Base-by-base conservation (phyloP, 371 early-diverging fungal genomes). In the Mucor lusitanicus region DNA sequence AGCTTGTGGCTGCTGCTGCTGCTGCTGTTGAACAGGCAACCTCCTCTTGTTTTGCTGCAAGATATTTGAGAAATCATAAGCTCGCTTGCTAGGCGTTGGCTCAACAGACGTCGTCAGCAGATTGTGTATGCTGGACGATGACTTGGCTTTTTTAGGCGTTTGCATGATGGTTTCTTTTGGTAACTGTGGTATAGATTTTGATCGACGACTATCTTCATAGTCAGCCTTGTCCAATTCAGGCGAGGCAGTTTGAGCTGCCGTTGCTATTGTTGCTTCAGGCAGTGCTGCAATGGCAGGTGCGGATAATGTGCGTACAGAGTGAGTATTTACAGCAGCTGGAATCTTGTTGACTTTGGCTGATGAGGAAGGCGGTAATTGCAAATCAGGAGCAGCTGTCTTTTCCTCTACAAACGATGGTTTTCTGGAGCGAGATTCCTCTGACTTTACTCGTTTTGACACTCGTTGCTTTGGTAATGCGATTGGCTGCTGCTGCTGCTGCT, bases 151-250 rank as follows among this genome's bases (percentile, higher is more conserved):
- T 61, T 67, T 67, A 15, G 39, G 48, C 28, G 61, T 44, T 19
- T 48, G 44, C 21, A 15, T n/a, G 37, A 48, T 15, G 12, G 32
- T 55, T 3, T 58, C 53, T 40, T 63, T 50, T 19, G 50, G 21
- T 53, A 57, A 33, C 15, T 66, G 66, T 66, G 71, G 71, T 67
- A 71, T 70, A 65, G 64, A 65, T 44, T 65, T 70, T 17, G 65
- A 42, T 46, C 59, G 55, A 58, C 62, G 57, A 40, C 25, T 61
- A 23, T 39, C 54, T 8, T 11, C 48, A 21, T 17, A 9, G 3
- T 25, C 37, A 13, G 13, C 13, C 21, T 11, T 30, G 27, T 15
- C 9, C 15, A 40, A 6, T 55, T 40, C 30, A 5, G 64, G 33
- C 9, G 57, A 63, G 3, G 11, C 21, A 6, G 21, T 39, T 17